Evolutionary conservation across 805 yeast genomes (phyloP).

Genomic region (Brettanomyces anomalus): DNA sequence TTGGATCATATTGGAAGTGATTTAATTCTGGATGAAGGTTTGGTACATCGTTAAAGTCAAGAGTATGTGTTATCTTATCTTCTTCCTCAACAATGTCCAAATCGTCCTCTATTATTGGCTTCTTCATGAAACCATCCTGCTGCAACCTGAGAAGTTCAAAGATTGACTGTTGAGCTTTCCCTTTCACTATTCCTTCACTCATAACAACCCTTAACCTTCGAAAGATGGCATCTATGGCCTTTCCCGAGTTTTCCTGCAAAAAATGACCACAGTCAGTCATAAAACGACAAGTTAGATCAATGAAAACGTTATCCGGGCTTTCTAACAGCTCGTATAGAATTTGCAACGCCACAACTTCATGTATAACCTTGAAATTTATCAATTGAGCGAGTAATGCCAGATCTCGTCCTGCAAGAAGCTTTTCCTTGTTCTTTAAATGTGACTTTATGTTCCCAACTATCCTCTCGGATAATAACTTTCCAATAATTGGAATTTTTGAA

Average conservation of each 20-base stretch:
- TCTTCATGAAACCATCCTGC: constrained; percentile 31
- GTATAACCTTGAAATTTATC: constrained; percentile 51
- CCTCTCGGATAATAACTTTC: constrained; percentile 45
- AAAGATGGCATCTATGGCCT: constrained; percentile 31
- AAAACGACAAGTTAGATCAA: constrained; percentile 45
- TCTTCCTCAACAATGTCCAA: constrained; percentile 59
- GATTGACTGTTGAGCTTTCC: constrained; percentile 35
- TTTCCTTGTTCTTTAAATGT: constrained; percentile 39
- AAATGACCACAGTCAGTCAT: constrained; percentile 44
- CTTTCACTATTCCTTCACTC: constrained; percentile 41
- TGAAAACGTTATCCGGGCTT: constrained; percentile 39
- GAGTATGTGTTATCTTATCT: constrained; percentile 46
- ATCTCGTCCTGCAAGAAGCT: constrained; percentile 32
- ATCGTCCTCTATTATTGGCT: constrained; percentile 32
- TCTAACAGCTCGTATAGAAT: constrained; percentile 38
- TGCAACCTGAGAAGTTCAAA: constrained; percentile 45
- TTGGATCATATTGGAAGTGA: constrained; percentile 38
- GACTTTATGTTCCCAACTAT: constrained; percentile 50
- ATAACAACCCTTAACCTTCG: constrained; percentile 54
- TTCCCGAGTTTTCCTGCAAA: constrained; percentile 31
- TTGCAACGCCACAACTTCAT: constrained; percentile 46
- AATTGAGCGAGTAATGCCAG: constrained; percentile 51
- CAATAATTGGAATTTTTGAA: constrained; percentile 61
- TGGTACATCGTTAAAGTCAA: constrained; percentile 45
- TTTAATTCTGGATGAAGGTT: constrained; percentile 39